A percentile compares a stretch with the other conserved stretches of the same genome.
These are phyloP conservation scores for Trichoderma aggressivum DNA, from an alignment of 2,329 filamentous ascomycete genomes.

Conservation along the genomic window DNA sequence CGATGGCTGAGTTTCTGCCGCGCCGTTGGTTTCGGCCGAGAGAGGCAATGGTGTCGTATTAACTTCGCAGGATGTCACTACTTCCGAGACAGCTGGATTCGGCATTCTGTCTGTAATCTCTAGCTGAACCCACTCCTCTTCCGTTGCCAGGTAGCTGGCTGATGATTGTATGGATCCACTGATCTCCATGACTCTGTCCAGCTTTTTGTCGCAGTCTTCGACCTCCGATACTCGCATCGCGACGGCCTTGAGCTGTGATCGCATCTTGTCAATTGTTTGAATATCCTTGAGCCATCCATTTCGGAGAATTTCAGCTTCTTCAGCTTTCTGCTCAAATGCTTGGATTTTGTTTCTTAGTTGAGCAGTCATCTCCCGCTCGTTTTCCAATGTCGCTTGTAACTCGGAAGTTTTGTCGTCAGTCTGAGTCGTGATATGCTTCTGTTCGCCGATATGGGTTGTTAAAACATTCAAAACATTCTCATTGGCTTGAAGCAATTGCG, in stretches of 20 bases:
- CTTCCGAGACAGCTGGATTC: not conserved
- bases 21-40: not conserved
- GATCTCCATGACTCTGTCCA: slow-evolving; percentile 29
- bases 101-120: slow-evolving; percentile 22
- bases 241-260: slow-evolving; percentile 26
- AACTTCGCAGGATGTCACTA: not conserved
- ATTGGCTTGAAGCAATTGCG: slow-evolving; percentile 16
- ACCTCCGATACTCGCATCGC: slow-evolving; percentile 26
- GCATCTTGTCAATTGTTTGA: slow-evolving; percentile 26
- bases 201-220: slow-evolving; percentile 25
- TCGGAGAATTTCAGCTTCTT: slow-evolving; percentile 23
- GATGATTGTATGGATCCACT: slow-evolving; percentile 31
- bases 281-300: slow-evolving; percentile 30
- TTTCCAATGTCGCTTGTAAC: not conserved
- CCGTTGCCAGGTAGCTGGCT: slow-evolving; percentile 28
- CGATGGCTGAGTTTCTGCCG: not conserved
- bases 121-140: slow-evolving; percentile 30
- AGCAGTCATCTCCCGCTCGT: not conserved
- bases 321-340: slow-evolving; percentile 24
- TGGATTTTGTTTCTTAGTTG: slow-evolving; percentile 24
- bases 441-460: slow-evolving; percentile 22
- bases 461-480: not conserved
- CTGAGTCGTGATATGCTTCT: slow-evolving; percentile 21
- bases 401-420: not conserved
- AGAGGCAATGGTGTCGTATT: not conserved